A percentile compares a stretch with the other conserved stretches of the same genome.
These are phyloP conservation scores for Microthlaspi erraticum DNA, from an alignment of 345 rosid species.

Conservation along the genomic window DNA sequence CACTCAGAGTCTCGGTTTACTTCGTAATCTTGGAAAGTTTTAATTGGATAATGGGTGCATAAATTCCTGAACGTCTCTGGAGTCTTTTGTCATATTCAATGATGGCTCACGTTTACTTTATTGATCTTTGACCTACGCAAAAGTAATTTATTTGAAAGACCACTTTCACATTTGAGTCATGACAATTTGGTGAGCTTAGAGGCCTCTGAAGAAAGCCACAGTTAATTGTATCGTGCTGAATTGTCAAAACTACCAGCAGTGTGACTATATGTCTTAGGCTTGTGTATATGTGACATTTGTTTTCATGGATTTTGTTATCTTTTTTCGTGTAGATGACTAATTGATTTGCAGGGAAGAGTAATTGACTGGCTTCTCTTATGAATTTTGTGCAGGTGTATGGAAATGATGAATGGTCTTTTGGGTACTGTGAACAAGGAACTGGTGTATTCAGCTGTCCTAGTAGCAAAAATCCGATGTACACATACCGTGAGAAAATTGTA, in stretches of 20 bases:
- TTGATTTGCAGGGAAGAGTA: constrained; percentile 1
- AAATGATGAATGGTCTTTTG: constrained; percentile 95
- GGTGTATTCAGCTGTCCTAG: constrained; percentile 92
- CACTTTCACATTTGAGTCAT: neutral
- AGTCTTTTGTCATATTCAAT: constrained; percentile 4
- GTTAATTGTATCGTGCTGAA: neutral
- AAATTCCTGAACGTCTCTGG: neutral
- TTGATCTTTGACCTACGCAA: neutral
- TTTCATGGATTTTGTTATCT: neutral
- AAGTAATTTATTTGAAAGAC: neutral
- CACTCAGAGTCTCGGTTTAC: neutral
- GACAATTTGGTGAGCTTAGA: constrained; percentile 1
- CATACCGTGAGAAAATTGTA: constrained; percentile 74
- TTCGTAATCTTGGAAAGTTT: neutral
- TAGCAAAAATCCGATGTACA: constrained; percentile 87
- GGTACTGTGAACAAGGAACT: constrained; percentile 90
- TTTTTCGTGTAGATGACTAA: neutral
- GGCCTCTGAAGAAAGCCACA: neutral
- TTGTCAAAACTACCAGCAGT: neutral
- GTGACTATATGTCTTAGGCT: neutral
- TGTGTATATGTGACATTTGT: neutral
- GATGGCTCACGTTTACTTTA: constrained; percentile 9
- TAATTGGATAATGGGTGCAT: neutral
- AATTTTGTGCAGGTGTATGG: constrained; percentile 67
- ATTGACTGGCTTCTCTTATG: constrained; percentile 29